Evolutionary conservation across 495 filamentous ascomycete species (phyloP), one percentile per base, ranked within the genome.

Genomic region (Durotheca rogersii): DNA sequence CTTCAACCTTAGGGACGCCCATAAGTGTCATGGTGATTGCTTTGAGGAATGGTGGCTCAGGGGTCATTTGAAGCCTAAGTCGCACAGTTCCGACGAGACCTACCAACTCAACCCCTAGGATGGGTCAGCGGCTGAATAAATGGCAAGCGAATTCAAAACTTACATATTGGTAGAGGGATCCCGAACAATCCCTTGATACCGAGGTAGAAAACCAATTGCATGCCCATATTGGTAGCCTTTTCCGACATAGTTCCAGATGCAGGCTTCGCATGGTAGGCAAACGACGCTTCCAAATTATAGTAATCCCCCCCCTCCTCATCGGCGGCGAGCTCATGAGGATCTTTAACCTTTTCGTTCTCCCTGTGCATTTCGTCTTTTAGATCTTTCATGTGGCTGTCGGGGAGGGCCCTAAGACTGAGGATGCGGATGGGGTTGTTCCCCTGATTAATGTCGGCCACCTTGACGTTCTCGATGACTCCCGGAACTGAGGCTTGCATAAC

Each of bases 401-500:
- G 91, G 11, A 97, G 80, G 45, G 92, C 85, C 7, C 92, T 83
- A 52, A 97, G 71, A 59, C 88, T 93, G n/a, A 97, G 71, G 37
- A 97, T 90, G 6, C 92, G 83, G 41, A 96, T 60, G 0, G 92
- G 89, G 61, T 96, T 96, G 61, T 76, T 88, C 6, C 92, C 92
- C 66, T 96, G 92, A 55, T 88, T 88, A 58, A 97, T 96, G 59
- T 95, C 92, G 36, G 90, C 90, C n/a, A 96, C 89, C 39, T 90
- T 83, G 34, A 97, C 90, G 56, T 95, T 94, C 66, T 96, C 90
- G 40, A 96, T 87, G 27, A 96, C 73, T 0, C 83, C 84, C 0
- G 92, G 92, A 0, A 94, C 84, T 6, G 88, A 94, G 16, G 90
- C 92, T 71, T 95, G 89, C 92, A 97, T 96, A 38, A 97, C 87